Evolutionary conservation across 805 yeast species (phyloP), one percentile per base, ranked within the genome.

Genomic region (Saturnispora zaruensis): DNA sequence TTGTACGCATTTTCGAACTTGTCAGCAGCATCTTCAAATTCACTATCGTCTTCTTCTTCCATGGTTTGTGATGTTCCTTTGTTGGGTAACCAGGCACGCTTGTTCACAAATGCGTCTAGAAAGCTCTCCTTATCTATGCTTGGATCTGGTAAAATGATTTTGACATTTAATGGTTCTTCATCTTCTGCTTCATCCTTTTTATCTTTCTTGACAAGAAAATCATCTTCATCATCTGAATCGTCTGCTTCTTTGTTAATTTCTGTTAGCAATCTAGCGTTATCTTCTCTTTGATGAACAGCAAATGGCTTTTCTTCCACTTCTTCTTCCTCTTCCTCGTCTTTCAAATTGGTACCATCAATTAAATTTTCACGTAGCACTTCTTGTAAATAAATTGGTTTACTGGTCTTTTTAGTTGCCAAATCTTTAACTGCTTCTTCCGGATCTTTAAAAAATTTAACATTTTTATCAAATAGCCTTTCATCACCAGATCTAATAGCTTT

Each of bases 11-110:
- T 80, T 66, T 93, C 99, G 59, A 87, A 89, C 60, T 79, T 72
- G 59, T 93, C 99, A 5, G 85, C 96, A 2, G 95, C 93, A 41
- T 87, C 86, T 45, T 91, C 97, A 61, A 90, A 90, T 49, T 86
- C 93, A 44, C 84, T 91, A 58, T 88, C 95, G 51, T 82, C 88
- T 50, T 78, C 87, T 32, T 75, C 73, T 33, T 63, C 67, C 9
- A 56, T 21, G 7, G 49, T 65, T 62, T 43, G 59, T 57, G 73
- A 73, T 56, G 77, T 78, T 55, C 83, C 87, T 46, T 78, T 72
- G 46, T 74, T 75, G 33, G 96, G 95, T 48, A 89, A 78, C 99
- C 99, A 93, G 0, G 96, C 96, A 57, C 84, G 88, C 47, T 75
- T 76, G 51, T 75, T 76, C 49, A 91, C 72, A 62, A 82, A 93